Evolutionary conservation across 2,329 filamentous ascomycete genomes (phyloP).

Genomic region (Xylariaceae sp.): DNA sequence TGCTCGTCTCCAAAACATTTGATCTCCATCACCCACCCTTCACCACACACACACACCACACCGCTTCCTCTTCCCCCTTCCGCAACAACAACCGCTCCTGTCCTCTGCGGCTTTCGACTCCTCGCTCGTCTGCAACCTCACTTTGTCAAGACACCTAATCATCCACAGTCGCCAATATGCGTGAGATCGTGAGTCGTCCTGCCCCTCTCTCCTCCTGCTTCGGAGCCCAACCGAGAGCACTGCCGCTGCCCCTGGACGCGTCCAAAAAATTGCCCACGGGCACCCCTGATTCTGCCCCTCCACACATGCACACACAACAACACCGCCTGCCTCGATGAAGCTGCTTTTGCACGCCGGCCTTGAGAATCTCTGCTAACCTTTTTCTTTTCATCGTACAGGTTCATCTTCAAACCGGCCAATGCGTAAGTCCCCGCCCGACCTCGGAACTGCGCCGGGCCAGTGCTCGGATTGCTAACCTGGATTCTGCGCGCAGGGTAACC

Average conservation of each 20-base stretch:
- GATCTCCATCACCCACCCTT: slow-evolving; percentile 8
- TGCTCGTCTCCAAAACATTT: slow-evolving; percentile 2
- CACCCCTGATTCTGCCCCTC: slow-evolving; percentile 27
- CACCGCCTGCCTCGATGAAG: neutral
- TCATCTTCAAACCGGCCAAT: slow-evolving; percentile 99
- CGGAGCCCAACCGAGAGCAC: too few relatives aligned
- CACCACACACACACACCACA: slow-evolving; percentile 13
- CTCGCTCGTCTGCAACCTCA: slow-evolving; percentile 18
- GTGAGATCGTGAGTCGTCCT: slow-evolving; percentile 59
- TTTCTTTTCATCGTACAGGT: slow-evolving; percentile 56
- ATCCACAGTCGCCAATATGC: slow-evolving; percentile 49
- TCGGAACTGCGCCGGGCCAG: too few relatives aligned
- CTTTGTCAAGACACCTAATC: slow-evolving; percentile 13
- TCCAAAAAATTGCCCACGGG: slow-evolving; percentile 2
- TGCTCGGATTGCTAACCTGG: too few relatives aligned
- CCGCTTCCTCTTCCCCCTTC: slow-evolving; percentile 14
- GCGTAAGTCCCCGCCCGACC: slow-evolving; percentile 61
- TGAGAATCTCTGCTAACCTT: neutral
- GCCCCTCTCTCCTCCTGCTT: slow-evolving; percentile 10
- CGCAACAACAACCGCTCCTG: slow-evolving; percentile 17
- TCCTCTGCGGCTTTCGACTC: slow-evolving; percentile 10
- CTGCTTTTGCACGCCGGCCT: neutral
- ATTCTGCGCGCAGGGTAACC: slow-evolving; percentile 90
- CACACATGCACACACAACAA: slow-evolving; percentile 14
- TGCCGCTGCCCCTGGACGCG: slow-evolving; percentile 30